Base-by-base conservation (phyloP, 495 filamentous ascomycete species). In the Aspergillus bertholletiae region DNA sequence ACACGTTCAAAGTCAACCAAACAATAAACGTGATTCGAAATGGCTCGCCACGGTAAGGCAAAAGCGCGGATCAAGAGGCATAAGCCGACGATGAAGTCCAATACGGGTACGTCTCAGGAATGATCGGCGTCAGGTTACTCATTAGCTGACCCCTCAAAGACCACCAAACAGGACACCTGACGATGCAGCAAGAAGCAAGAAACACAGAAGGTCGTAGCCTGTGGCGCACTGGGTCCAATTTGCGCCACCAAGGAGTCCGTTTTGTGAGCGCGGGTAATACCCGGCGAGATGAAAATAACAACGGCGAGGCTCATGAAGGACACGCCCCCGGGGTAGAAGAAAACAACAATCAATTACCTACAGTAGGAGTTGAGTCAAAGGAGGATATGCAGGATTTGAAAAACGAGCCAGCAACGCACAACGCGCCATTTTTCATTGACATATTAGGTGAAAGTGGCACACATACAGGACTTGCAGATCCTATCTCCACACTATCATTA, bases 191-290 rank as follows among this genome's bases (percentile, higher is more conserved):
- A 51, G 90, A 90, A 71, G 91, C 88, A 54, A 83, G 82, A 45
- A 87, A 90, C 58, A 93, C 89, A 18, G 82, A 83, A 66, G 79
- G 74, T 5, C 83, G 88, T 49, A 74, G 73, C 35, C 65, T 72
- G 35, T 66, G 60, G 53, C 63, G 66, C 52, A 34, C 52, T 15
- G 53, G 61, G 35, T 57, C 27, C n/a, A 61, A 61, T 11, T 74
- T 87, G 24, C 75, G 84, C 21, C 63, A 84, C 49, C 74, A 80
- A 45, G 76, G 79, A n/a, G 80, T 96, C 35, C 60, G 68, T 0
- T 97, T 97, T 61, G 80, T 96, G 49, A 88, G 87, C 56, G 88
- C 85, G 22, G 88, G 88, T 21, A 72, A 73, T 26, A 70, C 85
- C 32, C 74, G 85, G 26, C 75, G 80, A 24, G 55, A 28, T 8